These are phyloP conservation scores for Daedalea quercina DNA, from an alignment of 768 basidiomycete genomes.

Conservation along the genomic window DNA sequence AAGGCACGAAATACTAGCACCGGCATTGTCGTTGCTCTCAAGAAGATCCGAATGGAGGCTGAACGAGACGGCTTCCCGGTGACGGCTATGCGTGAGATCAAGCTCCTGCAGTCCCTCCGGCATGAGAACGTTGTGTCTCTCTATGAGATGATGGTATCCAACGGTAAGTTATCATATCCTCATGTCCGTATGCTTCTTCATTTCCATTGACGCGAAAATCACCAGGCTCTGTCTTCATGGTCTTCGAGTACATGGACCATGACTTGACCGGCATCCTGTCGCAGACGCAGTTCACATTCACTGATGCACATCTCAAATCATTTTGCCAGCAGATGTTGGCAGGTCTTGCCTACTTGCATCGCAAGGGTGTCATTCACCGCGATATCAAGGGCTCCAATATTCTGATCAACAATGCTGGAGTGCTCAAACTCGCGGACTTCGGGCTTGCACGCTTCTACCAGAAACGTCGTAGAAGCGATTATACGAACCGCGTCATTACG, in stretches of 20 bases:
- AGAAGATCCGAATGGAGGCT: constrained; percentile 95
- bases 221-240: constrained; percentile 94
- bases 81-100: constrained; percentile 98
- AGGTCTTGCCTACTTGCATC: constrained; percentile 92
- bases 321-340: constrained; percentile 93
- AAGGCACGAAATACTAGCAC: constrained; percentile 84
- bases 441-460: constrained; percentile 95
- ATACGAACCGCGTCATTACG: constrained; percentile 99
- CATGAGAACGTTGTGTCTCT: constrained; percentile 88
- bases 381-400: constrained; percentile 99
- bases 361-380: constrained; percentile 92
- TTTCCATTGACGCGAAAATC: constrained; percentile 7
- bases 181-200: no score
- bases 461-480: constrained; percentile 83
- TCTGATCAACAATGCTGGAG: constrained; percentile 82
- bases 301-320: constrained; percentile 88
- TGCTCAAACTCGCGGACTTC: constrained; percentile 95
- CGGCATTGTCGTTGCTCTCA: constrained; percentile 80
- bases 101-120: constrained; percentile 84
- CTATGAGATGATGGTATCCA: constrained; percentile 98
- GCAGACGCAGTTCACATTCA: constrained; percentile 82
- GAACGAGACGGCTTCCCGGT: constrained; percentile 98
- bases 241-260: constrained; percentile 99
- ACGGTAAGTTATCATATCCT: constrained; percentile 48
- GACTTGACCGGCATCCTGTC: constrained; percentile 93